Base-by-base conservation (phyloP, 192 early-diverging fungal genomes). In the Rhizophagus sp. region DNA sequence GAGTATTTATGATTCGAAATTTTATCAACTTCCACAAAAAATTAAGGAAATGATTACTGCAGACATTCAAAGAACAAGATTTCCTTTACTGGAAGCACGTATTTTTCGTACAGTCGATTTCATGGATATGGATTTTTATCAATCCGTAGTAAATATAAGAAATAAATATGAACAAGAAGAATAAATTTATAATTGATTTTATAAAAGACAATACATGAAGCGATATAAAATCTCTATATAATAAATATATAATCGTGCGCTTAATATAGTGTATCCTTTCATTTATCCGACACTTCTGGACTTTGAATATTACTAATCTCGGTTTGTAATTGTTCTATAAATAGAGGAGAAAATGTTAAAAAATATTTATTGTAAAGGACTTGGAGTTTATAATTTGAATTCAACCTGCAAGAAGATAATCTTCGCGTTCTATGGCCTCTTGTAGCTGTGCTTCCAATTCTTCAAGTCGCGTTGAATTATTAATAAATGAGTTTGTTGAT, bases 401-500 rank as follows among this genome's bases (percentile, higher is more conserved):
- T 57, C 52, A 34, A 73, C 71, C 71, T 44, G 71, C 71, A 49
- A 73, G 71, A 73, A 9, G 22, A 27, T n/a, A 73, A 49, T 73
- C 39, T 47, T 73, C 71, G 10, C 36, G 12, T 5, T 9, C n/a
- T 49, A 49, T 44, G 5, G 71, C 71, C 24, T 73, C 39, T 15
- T 73, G 39, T 15, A 73, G 24, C 11, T 44, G 22, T 25, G 71
- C 71, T 13, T 73, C 71, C 19, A 73, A 12, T n/a, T 73, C 39
- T 27, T 73, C n/a, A 47, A 73, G 47, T 24, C 39, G 6, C 2
- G 39, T 27, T 13, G 39, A 13, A 49, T 73, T 47, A 69, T 69
- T 39, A 15, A 25, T n/a, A 19, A 69, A 2, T 39, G 12, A 15
- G 2, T 7, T 27, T 13, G 27, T 69, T 13, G 52, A 57, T 57